A percentile compares a stretch with the other conserved stretches of the same genome.
These are phyloP conservation scores for Entomophthora muscae DNA, from an alignment of 371 early-diverging fungal genomes.

Conservation along the genomic window DNA sequence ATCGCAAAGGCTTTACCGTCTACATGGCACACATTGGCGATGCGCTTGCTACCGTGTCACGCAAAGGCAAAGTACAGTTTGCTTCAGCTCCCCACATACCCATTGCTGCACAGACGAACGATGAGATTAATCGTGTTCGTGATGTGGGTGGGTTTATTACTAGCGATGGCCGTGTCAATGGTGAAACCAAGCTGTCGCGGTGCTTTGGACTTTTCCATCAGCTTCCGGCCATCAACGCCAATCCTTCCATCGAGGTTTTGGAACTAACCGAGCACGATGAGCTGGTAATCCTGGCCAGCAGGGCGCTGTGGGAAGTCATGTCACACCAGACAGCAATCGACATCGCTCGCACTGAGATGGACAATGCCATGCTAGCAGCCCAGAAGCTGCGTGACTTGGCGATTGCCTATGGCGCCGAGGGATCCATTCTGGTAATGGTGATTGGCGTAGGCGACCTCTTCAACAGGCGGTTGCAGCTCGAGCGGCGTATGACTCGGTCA, in stretches of 20 bases:
- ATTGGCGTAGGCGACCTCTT: constrained; percentile 62
- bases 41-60: constrained; percentile 57
- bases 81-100: constrained; percentile 59
- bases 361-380: constrained; percentile 54
- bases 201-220: constrained; percentile 74
- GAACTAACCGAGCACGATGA: constrained; percentile 69
- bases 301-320: constrained; percentile 67
- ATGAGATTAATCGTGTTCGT: constrained; percentile 58
- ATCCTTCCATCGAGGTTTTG: constrained; percentile 53
- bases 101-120: constrained; percentile 39
- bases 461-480: constrained; percentile 15
- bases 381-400: constrained; percentile 72
- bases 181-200: constrained; percentile 50
- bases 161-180: constrained; percentile 49
- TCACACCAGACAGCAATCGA: constrained; percentile 66
- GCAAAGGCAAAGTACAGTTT: constrained; percentile 46
- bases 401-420: constrained; percentile 59
- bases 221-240: constrained; percentile 68
- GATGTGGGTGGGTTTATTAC: constrained; percentile 68
- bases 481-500: background rate
- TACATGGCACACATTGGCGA: constrained; percentile 86
- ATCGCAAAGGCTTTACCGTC: constrained; percentile 53
- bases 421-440: constrained; percentile 70
- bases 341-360: constrained; percentile 47
- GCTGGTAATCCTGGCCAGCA: constrained; percentile 72